Base-by-base conservation (phyloP, 257 asterid genomes). In the Rubia yunnanensis region DNA sequence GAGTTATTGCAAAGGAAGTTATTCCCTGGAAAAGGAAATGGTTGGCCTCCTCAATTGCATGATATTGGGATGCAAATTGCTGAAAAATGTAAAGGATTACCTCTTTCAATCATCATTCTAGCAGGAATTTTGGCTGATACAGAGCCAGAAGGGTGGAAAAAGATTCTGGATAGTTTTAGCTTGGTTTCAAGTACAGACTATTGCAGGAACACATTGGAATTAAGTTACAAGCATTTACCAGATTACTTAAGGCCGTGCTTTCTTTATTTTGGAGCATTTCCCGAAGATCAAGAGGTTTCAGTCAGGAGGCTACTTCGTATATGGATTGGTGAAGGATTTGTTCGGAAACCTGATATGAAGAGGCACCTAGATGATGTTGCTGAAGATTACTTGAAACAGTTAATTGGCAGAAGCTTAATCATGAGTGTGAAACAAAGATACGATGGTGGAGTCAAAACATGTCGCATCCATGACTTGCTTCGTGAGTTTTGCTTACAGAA, bases 171-270 rank as follows among this genome's bases (percentile, higher is more conserved):
- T 24, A 22, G 22, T 46, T 46, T 7, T 5, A 34, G 1, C 39
- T 36, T 50, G 1, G 41, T n/a, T 36, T 36, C 55, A 4, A 14
- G 24, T 38, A 22, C 26, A 14, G 44, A 23, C 3, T 9, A 30
- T 1, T 55, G 41, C 39, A 39, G 11, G 65, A 15, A 24, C 35
- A 41, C 62, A n/a, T 3, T 68, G 20, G 65, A 68, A 6, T 18
- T n/a, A 3, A 68, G 72, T 41, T 68, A 68, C 41, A 27, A 41
- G 1, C 65, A 68, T 41, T 68, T 68, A 39, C 72, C 65, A 4
- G 58, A 56, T 5, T n/a, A 38, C n/a, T 8, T 68, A 17, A 56
- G 22, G 52, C 24, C 72, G 5, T 49, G 55, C 15, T 20, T 49
- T 20, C 55, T 49, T 10, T 49, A 49, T 8, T 49, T 49, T n/a